Percentiles rank a stretch among this genome's conserved stretches.
Conservation (phyloP, 257 asterid species). For the Solanum rostratum region DNA sequence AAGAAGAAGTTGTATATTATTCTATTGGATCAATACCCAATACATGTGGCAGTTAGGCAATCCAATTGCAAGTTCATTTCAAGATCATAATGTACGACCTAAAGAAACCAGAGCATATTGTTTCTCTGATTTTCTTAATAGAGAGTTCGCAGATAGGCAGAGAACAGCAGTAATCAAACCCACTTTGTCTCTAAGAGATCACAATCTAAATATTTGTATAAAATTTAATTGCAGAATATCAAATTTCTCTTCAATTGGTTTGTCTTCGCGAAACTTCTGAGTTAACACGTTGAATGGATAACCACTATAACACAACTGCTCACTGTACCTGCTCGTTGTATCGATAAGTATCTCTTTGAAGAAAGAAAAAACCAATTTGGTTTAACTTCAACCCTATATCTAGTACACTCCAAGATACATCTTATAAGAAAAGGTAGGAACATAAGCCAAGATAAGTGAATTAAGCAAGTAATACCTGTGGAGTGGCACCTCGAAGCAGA, state of each 20-base stretch:
- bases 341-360: neutral
- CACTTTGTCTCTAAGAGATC: neutral
- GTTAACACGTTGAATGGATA: neutral
- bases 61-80: neutral
- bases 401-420: neutral
- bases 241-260: neutral
- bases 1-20: neutral
- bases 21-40: neutral
- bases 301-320: neutral
- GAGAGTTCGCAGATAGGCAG: neutral
- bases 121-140: neutral
- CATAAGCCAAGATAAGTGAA: neutral
- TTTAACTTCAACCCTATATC: neutral
- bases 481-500: conserved; percentile 81
- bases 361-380: neutral
- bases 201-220: neutral
- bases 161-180: neutral
- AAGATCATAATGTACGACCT: neutral
- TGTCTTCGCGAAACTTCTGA: neutral
- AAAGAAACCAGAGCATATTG: neutral
- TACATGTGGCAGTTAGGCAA: neutral
- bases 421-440: neutral
- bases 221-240: neutral
- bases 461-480: conserved; percentile 32
- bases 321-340: neutral